Base-by-base conservation (phyloP, 2,329 filamentous ascomycete genomes). In the Diaporthe eres region DNA sequence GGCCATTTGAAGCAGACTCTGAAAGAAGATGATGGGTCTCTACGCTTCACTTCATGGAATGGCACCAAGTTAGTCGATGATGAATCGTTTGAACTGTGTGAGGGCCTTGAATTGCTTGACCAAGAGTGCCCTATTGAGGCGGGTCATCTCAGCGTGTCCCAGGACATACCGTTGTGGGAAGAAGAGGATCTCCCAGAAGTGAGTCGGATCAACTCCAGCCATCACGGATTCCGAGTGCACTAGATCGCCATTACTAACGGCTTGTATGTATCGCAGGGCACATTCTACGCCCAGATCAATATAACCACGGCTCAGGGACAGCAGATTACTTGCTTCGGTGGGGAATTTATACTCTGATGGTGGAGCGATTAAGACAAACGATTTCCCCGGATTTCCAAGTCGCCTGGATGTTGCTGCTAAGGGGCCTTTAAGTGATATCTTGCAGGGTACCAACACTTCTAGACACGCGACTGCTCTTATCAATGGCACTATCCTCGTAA, bases 261-360 rank as follows among this genome's bases (percentile, higher is more conserved):
- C 37, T 6, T 39, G 22, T 42, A 39, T 13, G 4, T 61, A 17
- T 15, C 19, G 7, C 12, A 71, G 22, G 51, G 67, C 34, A 57
- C 8, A 19, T 44, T 37, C n/a, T 28, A 12, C 28, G 12, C 34
- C 4, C 67, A 22, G 17, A 28, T 55, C 34, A 28, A 42, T 28
- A 12, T 57, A 37, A 39, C 19, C 15, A 71, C 67, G 22, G 49
- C 6, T 39, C 9, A 31, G 13, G 47, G 47, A 31, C 25, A 68
- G 22, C 25, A 42, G 34, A 57, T 71, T n/a, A 71, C 49, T 19
- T 71, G 67, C 49, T 57, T 57, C 22, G 39, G 19, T 15, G 67
- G 49, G 5, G n/a, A 55, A 13, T 71, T 61, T n/a, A 42, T 5
- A 7, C 13, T 61, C 34, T 61, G 22, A 39, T 25, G n/a, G 37